Conservation (phyloP, 139 green algal genomes). For the Tetraselmis chui region DNA sequence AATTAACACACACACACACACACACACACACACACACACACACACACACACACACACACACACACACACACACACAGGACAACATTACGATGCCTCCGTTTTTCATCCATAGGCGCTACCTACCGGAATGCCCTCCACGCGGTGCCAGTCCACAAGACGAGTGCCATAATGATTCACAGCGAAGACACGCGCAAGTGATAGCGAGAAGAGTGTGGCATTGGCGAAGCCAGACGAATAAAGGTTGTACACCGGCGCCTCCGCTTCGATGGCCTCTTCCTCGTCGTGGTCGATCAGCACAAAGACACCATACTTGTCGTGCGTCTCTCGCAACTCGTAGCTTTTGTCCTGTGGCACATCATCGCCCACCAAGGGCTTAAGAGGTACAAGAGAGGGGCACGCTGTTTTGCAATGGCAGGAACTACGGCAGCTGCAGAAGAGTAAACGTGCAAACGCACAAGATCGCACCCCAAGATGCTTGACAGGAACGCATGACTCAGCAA, state of each 20-base stretch:
- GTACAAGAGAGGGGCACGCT: too few species aligned
- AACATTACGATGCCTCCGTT: too few species aligned
- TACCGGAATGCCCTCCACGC: constrained; percentile 1
- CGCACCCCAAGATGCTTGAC: neutral
- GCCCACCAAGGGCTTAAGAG: too few species aligned
- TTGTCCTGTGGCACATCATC: neutral
- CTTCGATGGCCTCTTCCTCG: neutral
- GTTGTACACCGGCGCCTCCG: neutral
- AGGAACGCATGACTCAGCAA: constrained; percentile 8
- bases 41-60: too few species aligned
- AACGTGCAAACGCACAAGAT: neutral
- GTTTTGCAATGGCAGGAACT: neutral
- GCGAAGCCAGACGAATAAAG: neutral
- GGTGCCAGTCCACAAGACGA: neutral
- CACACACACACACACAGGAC: too few species aligned
- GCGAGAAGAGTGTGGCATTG: neutral
- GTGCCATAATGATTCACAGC: neutral
- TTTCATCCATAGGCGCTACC: too few species aligned
- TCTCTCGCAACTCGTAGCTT: neutral
- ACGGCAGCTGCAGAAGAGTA: neutral
- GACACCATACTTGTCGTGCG: neutral
- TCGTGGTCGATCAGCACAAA: constrained; percentile 7
- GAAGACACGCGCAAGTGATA: neutral
- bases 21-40: too few species aligned
- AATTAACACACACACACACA: too few species aligned